Percentiles rank a stretch among this genome's conserved stretches.
Conservation (phyloP, 2,329 filamentous ascomycete species). For the Pseudogymnoascus sp. region DNA sequence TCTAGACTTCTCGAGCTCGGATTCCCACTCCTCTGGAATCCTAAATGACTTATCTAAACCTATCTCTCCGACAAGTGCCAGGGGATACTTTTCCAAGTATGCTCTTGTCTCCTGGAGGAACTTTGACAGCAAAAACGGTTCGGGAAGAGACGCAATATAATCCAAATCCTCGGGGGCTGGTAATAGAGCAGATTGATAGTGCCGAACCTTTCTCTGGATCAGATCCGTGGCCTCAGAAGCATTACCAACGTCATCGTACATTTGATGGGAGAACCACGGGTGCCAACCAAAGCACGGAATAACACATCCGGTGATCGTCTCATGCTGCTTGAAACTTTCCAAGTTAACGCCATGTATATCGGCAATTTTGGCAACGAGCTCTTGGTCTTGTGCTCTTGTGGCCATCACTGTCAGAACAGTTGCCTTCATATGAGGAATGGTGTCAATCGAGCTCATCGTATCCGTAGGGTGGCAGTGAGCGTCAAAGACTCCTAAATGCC, state of each 20-base stretch:
- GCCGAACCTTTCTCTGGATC: conserved; percentile 36
- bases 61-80: conserved; percentile 67
- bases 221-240: conserved; percentile 23
- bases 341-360: conserved; percentile 40
- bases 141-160: conserved; percentile 45
- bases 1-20: conserved; percentile 31
- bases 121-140: conserved; percentile 49
- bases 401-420: conserved; percentile 66
- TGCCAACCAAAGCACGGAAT: conserved; percentile 80
- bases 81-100: conserved; percentile 48
- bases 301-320: conserved; percentile 31
- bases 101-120: conserved; percentile 48
- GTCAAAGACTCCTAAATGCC: conserved; percentile 64
- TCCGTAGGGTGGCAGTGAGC: conserved; percentile 82
- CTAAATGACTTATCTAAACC: conserved; percentile 72
- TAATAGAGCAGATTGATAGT: conserved; percentile 60
- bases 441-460: conserved; percentile 53
- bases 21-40: conserved; percentile 52
- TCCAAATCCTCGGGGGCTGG: conserved; percentile 41
- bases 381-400: conserved; percentile 66
- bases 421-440: conserved; percentile 57
- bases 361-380: conserved; percentile 58
- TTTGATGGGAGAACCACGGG: conserved; percentile 75
- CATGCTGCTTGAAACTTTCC: conserved; percentile 10
- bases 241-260: conserved; percentile 49